phyloP scores from a whole-genome alignment of 2,329 filamentous ascomycete genomes.

The Tothia fuscella region DNA sequence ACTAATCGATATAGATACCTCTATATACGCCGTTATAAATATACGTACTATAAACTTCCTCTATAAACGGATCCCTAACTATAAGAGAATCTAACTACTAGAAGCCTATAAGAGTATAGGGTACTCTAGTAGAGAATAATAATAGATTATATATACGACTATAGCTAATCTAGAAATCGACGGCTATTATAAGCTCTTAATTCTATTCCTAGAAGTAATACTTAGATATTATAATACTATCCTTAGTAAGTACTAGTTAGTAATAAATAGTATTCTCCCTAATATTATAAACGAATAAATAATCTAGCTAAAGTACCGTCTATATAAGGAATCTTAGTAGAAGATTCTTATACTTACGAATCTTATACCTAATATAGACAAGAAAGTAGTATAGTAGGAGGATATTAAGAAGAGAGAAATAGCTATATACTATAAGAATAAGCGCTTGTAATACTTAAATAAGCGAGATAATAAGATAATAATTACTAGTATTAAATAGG shows the following conservation, averaged over 20 bases:
- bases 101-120: not conserved
- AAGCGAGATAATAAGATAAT: not conserved
- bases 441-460: not conserved
- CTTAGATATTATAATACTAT: not conserved
- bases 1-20: not conserved
- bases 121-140: not conserved
- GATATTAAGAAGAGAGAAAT: not conserved
- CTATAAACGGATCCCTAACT: not conserved
- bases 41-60: not conserved
- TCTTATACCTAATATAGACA: not conserved
- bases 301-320: not conserved
- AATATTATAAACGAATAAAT: not conserved
- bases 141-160: not conserved
- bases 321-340: not conserved
- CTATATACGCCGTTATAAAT: not conserved
- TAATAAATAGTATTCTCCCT: not conserved
- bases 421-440: not conserved
- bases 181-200: not conserved
- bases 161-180: not conserved
- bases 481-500: not conserved
- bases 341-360: not conserved
- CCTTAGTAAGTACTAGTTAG: not conserved
- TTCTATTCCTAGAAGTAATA: too few species aligned
- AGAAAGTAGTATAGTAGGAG: not conserved
- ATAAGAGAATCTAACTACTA: not conserved